Base-by-base conservation (phyloP, 805 yeast species). In the Candida ponderosae region DNA sequence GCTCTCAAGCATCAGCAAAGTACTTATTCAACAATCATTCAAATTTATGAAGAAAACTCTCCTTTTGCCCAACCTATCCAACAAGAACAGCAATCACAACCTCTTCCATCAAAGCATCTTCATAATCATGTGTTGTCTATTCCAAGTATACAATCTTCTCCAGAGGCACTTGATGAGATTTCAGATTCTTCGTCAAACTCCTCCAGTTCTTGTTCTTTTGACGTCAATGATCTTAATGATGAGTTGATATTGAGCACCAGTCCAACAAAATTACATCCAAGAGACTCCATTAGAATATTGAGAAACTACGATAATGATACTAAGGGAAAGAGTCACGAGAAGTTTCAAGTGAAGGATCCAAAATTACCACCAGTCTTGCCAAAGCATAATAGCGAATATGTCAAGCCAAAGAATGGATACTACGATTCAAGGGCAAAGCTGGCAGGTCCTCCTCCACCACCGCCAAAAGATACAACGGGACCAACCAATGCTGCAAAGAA, bases 211-310 rank as follows among this genome's bases (percentile, higher is more conserved):
- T 33, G 28, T 19, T 33, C 36, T 2, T 27, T 33, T 19, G 23
- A 17, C 4, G 19, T 18, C 14, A 6, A 18, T 35, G 14, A 26
- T 19, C 6, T 7, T 18, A 18, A 32, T 15, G 9, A 21, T 19
- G 14, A 18, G 13, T 24, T 18, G 5, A n/a, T 30, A 30, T 14
- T 11, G 23, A 16, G 11, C 11, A 19, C 17, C 15, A 28, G 15
- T 6, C 31, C 14, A 18, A 15, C 19, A n/a, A 19, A 33, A 28
- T 7, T 17, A 7, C 31, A 35, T 15, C 31, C 38, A 35, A 35
- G 38, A 31, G 38, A 35, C 16, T 35, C 38, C 13, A 35, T 35
- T n/a, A 14, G 14, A 15, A 24, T 17, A 6, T 15, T 35, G 11
- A 35, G 38, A 35, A 35, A 31, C 13, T 35, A 31, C 15, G 30